Evolutionary conservation across 2,329 filamentous ascomycete genomes (phyloP).

Genomic region (Aspergillus sp.): DNA sequence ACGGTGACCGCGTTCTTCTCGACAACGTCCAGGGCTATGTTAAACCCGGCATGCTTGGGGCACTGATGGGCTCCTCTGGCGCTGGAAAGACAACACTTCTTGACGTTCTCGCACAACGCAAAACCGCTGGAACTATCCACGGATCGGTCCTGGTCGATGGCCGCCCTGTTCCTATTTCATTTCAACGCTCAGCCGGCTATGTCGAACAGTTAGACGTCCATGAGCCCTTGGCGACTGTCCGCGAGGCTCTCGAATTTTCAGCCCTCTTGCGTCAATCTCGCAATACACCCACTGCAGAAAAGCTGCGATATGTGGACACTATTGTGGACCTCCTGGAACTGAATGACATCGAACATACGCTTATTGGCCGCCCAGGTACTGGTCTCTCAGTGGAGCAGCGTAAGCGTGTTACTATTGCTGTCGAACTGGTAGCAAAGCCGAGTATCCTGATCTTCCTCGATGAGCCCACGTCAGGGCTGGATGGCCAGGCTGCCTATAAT

Average conservation of each 20-base stretch:
- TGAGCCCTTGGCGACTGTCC: slow-evolving; percentile 61
- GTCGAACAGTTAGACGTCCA: slow-evolving; percentile 69
- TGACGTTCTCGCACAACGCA: slow-evolving; percentile 70
- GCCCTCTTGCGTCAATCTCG: slow-evolving; percentile 60
- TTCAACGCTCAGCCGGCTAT: slow-evolving; percentile 66
- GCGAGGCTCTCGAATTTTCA: slow-evolving; percentile 65
- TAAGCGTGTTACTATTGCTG: slow-evolving; percentile 68
- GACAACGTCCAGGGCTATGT: slow-evolving; percentile 72
- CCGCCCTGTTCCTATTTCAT: slow-evolving; percentile 55
- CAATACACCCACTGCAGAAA: slow-evolving; percentile 53
- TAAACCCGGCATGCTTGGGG: slow-evolving; percentile 72
- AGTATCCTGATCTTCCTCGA: slow-evolving; percentile 66
- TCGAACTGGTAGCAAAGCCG: slow-evolving; percentile 67
- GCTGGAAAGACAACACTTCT: slow-evolving; percentile 74
- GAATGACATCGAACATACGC: slow-evolving; percentile 60
- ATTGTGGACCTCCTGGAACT: slow-evolving; percentile 64
- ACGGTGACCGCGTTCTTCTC: slow-evolving; percentile 55
- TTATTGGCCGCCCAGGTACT: slow-evolving; percentile 47
- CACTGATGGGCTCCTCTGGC: slow-evolving; percentile 74
- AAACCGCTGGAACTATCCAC: slow-evolving; percentile 59
- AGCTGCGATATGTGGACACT: slow-evolving; percentile 61
- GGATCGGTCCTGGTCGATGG: slow-evolving; percentile 68
- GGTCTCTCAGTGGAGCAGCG: slow-evolving; percentile 61
- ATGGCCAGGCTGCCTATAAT: slow-evolving; percentile 63
- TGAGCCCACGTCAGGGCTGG: slow-evolving; percentile 67